Conservation (phyloP, 2,329 filamentous ascomycete genomes). For the Aspergillaceae sp. region DNA sequence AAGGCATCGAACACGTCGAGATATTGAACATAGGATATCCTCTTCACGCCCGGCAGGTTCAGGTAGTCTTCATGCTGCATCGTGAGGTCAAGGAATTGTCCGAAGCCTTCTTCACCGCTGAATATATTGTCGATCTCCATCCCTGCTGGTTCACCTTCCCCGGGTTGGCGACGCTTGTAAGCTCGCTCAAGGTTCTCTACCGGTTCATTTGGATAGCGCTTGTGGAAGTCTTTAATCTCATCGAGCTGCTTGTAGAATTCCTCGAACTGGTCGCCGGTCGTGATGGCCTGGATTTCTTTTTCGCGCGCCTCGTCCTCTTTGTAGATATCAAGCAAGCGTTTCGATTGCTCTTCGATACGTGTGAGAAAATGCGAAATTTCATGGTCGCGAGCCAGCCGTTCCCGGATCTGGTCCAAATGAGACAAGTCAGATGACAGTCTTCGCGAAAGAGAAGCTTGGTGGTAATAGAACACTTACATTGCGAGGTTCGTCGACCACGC, state of each 20-base stretch:
- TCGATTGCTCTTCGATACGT: conserved; percentile 79
- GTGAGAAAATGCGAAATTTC: conserved; percentile 79
- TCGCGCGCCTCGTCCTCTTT: conserved; percentile 64
- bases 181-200: conserved; percentile 91
- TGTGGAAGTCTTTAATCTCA: conserved; percentile 78
- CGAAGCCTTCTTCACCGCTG: conserved; percentile 89
- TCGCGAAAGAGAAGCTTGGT: background rate
- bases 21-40: conserved; percentile 84
- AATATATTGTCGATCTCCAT: conserved; percentile 83
- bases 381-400: conserved; percentile 83
- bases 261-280: conserved; percentile 76
- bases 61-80: conserved; percentile 77
- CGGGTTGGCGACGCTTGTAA: conserved; percentile 58
- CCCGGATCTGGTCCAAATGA: conserved; percentile 60
- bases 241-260: conserved; percentile 82
- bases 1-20: conserved; percentile 87
- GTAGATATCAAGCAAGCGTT: conserved; percentile 73
- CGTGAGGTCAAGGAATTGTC: conserved; percentile 84
- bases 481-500: conserved; percentile 78
- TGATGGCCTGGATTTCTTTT: conserved; percentile 75
- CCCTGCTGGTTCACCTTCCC: conserved; percentile 52
- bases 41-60: conserved; percentile 78
- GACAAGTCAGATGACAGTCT: conserved; percentile 6
- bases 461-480: conserved; percentile 52
- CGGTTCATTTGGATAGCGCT: conserved; percentile 84